phyloP scores from a whole-genome alignment of 768 basidiomycete species.

The Russula earlei region DNA sequence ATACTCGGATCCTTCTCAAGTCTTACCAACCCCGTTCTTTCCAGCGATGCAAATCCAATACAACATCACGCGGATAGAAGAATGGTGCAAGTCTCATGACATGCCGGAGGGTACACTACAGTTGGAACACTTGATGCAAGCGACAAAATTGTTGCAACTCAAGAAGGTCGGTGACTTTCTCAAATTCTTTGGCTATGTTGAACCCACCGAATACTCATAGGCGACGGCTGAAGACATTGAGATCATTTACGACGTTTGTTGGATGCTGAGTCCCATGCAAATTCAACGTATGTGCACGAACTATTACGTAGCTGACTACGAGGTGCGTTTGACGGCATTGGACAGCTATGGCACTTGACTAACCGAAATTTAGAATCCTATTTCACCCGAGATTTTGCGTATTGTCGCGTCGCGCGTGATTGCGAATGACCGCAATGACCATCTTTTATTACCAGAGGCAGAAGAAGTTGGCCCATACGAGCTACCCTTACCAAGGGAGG shows the following conservation, averaged over 20 bases:
- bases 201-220: constrained; percentile 31
- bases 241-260: constrained; percentile 98
- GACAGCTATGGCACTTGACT: background rate
- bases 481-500: constrained; percentile 86
- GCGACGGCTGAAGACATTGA: constrained; percentile 92
- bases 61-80: constrained; percentile 94
- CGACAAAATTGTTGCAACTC: constrained; percentile 92
- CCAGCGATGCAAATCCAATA: constrained; percentile 99
- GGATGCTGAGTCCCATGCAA: constrained; percentile 99
- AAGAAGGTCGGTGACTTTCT: constrained; percentile 63
- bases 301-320: constrained; percentile 98
- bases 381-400: constrained; percentile 92
- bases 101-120: constrained; percentile 99
- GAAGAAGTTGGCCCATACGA: constrained; percentile 97
- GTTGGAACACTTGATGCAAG: constrained; percentile 98
- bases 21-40: constrained; percentile 1
- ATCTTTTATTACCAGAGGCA: constrained; percentile 90
- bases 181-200: background rate
- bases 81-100: constrained; percentile 99
- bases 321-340: constrained; percentile 41
- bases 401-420: constrained; percentile 94
- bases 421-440: constrained; percentile 94
- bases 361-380: constrained; percentile 60
- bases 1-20: background rate
- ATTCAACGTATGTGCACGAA: constrained; percentile 99